Percentiles rank a stretch among this genome's conserved stretches.
Evolutionary conservation across 768 basidiomycete genomes (phyloP).

Genomic region (Tylopilus vinaceipallidus): DNA sequence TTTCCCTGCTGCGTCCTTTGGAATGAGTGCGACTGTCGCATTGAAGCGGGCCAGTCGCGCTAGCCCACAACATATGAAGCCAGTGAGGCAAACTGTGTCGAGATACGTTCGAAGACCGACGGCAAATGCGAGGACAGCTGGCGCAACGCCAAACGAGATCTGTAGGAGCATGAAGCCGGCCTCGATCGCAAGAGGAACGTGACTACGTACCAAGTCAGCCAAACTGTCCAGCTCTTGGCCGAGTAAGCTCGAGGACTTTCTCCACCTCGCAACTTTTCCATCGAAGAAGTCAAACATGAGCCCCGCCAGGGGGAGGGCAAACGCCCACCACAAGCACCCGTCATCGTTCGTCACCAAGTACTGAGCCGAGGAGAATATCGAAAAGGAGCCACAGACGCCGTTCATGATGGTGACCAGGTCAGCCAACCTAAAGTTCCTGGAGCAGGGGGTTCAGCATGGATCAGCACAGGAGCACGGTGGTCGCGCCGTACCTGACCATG

Average conservation of each 20-base stretch:
- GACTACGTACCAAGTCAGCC: conserved; percentile 76
- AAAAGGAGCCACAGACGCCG: conserved; percentile 95
- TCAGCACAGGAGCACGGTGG: conserved; percentile 4
- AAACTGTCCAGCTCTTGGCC: conserved; percentile 98
- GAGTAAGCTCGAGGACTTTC: conserved; percentile 91
- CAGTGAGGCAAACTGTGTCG: conserved; percentile 82
- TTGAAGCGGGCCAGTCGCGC: conserved; percentile 98
- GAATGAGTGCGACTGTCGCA: conserved; percentile 92
- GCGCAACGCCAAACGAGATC: conserved; percentile 98
- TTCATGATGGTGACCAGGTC: conserved; percentile 99
- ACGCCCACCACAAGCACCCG: conserved; percentile 82
- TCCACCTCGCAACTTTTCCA: conserved; percentile 97
- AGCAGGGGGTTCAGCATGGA: conserved; percentile 18
- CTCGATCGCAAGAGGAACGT: conserved; percentile 2
- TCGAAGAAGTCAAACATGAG: conserved; percentile 98
- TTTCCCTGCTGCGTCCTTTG: conserved; percentile 85
- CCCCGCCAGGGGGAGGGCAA: conserved; percentile 85
- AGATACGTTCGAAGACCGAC: conserved; percentile 89
- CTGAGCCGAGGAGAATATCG: conserved; percentile 88
- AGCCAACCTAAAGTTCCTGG: conserved; percentile 94
- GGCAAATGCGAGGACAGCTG: conserved; percentile 87
- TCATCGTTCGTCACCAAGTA: conserved; percentile 82
- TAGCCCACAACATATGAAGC: conserved; percentile 94
- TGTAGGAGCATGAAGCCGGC: conserved; percentile 30
- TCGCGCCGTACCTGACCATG: conserved; percentile 73